Base-by-base conservation (phyloP, 352 stramenopile genomes). In the Hyaloperonospora arabidopsidis region DNA sequence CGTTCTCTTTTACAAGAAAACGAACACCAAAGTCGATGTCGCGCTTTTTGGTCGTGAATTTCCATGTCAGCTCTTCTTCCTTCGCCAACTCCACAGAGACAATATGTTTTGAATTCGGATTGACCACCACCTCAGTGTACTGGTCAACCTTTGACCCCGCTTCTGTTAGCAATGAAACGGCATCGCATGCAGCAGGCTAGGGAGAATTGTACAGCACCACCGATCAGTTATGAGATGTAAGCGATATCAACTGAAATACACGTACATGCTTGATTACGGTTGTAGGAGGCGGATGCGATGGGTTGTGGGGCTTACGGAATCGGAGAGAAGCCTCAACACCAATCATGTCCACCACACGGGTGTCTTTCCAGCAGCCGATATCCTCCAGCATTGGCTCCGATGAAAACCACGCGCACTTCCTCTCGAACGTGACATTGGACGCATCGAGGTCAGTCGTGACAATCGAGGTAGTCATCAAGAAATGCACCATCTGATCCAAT, bases 381-480 rank as follows among this genome's bases (percentile, higher is more conserved):
- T 81, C 62, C 58, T 86, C 68, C 15, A 50, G 41, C 21, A 76
- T 49, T 1, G 66, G 53, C 7, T 52, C 35, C 11, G 66, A 70
- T 2, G 74, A 76, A 41, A 86, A 66, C 77, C 73, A 87, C 21
- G 57, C 53, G 10, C 48, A 63, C 57, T 83, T 84, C 19, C 70
- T 67, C n/a, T 66, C 52, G 40, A 87, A 79, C 0, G 19, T 45
- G 32, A 82, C 49, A 13, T 61, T 54, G 1, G 68, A 70, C 0
- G 64, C 64, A 45, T 86, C 57, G 39, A 85, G 68, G 18, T 73
- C 55, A 17, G 73, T 80, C 11, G 72, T 85, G 32, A 78, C 50
- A 52, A 86, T 83, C 4, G 67, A 73, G 13, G 73, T 82, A 13
- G 54, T 78, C 61, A 85, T 72, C 34, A 86, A 57, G 36, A 82